These are phyloP conservation scores for Hypoxylon sp. DNA, from an alignment of 2,329 filamentous ascomycete genomes.

Conservation along the genomic window DNA sequence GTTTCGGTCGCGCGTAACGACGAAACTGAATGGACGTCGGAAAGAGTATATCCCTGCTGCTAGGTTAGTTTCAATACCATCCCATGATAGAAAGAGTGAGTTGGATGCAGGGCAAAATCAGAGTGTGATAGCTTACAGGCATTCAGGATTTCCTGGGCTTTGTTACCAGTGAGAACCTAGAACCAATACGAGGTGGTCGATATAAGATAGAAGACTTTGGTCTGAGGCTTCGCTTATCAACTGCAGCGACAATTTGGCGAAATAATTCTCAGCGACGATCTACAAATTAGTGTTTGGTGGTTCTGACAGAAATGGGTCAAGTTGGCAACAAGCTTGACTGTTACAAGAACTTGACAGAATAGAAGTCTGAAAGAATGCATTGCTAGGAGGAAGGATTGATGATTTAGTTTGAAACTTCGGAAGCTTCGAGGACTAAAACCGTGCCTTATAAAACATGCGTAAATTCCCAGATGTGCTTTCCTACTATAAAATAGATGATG, in stretches of 20 bases:
- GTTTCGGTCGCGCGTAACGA: not conserved
- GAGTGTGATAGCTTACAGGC: not conserved
- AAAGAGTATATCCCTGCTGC: not conserved
- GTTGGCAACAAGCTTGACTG: not conserved
- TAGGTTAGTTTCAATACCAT: not conserved
- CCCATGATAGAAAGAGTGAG: not conserved
- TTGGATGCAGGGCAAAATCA: not conserved
- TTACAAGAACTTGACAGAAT: no score
- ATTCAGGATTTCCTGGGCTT: no score
- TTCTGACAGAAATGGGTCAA: no score
- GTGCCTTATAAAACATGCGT: not conserved
- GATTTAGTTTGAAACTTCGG: not conserved
- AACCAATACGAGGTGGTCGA: no score
- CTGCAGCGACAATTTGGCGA: no score
- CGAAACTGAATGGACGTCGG: not conserved
- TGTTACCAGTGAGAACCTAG: no score
- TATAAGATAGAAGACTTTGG: no score
- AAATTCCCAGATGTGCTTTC: not conserved
- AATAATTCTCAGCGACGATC: no score
- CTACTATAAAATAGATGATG: not conserved
- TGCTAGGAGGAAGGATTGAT: not conserved
- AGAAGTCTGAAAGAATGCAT: no score
- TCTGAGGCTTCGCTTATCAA: no score
- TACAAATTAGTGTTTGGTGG: not conserved
- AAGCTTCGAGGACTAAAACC: not conserved